Percentiles rank a stretch among this genome's conserved stretches.
Conservation (phyloP, 1,284 basidiomycete species). For the Chalciporus piperatoides region DNA sequence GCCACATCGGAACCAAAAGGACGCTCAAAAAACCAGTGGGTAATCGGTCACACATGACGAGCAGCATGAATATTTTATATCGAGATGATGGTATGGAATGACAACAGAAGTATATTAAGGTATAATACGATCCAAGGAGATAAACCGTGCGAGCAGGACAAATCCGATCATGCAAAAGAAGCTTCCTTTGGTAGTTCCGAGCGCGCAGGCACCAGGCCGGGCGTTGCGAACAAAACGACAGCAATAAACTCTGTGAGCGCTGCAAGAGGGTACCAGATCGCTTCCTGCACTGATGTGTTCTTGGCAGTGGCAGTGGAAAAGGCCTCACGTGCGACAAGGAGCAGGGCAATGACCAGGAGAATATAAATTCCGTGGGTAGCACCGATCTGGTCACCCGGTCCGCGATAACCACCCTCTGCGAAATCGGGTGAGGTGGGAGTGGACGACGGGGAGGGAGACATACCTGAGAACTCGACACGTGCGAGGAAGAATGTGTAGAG, state of each 20-base stretch:
- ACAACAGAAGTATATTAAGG: neutral
- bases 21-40: neutral
- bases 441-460: neutral
- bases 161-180: neutral
- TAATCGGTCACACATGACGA: neutral
- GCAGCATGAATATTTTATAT: neutral
- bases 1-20: conserved; percentile 16
- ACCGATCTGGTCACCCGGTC: conserved; percentile 27
- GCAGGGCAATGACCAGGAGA: conserved; percentile 35
- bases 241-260: conserved; percentile 44
- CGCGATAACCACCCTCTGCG: conserved; percentile 12
- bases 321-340: conserved; percentile 41
- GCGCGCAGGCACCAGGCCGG: conserved; percentile 41
- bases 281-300: conserved; percentile 33
- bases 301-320: conserved; percentile 39
- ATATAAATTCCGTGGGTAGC: conserved; percentile 34
- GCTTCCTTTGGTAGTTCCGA: conserved; percentile 2
- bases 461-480: conserved; percentile 22
- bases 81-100: neutral
- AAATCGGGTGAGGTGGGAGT: neutral
- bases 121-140: neutral
- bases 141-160: neutral
- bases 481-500: conserved; percentile 29
- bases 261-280: conserved; percentile 48
- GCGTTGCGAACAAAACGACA: conserved; percentile 37